Percentiles rank a stretch among this genome's conserved stretches.
Conservation (phyloP, 148 eudicot genomes). For the Polygonum maritimum region DNA sequence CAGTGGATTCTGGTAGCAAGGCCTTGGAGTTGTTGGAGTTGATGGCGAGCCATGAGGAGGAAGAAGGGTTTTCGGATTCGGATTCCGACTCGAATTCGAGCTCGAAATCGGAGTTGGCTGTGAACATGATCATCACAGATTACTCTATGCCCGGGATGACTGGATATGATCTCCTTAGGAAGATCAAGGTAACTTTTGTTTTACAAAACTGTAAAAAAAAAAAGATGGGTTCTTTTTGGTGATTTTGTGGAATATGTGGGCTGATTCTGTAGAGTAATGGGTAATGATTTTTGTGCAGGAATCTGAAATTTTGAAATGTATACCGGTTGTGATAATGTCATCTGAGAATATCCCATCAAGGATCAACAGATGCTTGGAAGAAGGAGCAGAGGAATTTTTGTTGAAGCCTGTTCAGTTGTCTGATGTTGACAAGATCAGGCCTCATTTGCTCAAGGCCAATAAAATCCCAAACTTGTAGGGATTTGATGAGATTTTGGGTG, state of each 20-base stretch:
- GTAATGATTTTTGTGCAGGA: slow-evolving; percentile 24
- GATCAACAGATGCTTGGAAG: slow-evolving; percentile 62
- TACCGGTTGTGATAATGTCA: slow-evolving; percentile 75
- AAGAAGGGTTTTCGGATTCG: not conserved
- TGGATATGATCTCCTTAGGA: slow-evolving; percentile 30
- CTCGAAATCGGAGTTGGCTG: not conserved
- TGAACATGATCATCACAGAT: slow-evolving; percentile 34
- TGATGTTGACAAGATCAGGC: slow-evolving; percentile 54
- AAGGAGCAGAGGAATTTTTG: slow-evolving; percentile 63
- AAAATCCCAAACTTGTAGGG: not conserved
- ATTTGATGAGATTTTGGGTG: not conserved
- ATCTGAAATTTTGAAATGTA: slow-evolving; percentile 35
- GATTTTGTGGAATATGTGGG: not conserved
- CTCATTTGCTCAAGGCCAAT: slow-evolving; percentile 33
- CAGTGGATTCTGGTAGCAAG: slow-evolving; percentile 31
- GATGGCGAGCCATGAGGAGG: slow-evolving; percentile 5
- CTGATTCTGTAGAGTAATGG: not conserved
- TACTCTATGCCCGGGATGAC: slow-evolving; percentile 37
- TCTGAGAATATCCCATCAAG: slow-evolving; percentile 66
- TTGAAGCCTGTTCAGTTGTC: slow-evolving; percentile 54
- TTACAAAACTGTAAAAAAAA: not conserved
- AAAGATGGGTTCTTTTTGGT: not conserved
- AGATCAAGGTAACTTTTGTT: slow-evolving; percentile 24
- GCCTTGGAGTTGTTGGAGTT: slow-evolving; percentile 28
- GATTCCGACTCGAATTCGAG: not conserved